phyloP scores from a whole-genome alignment of 2,329 filamentous ascomycete species.

The Ophiostoma sp. region DNA sequence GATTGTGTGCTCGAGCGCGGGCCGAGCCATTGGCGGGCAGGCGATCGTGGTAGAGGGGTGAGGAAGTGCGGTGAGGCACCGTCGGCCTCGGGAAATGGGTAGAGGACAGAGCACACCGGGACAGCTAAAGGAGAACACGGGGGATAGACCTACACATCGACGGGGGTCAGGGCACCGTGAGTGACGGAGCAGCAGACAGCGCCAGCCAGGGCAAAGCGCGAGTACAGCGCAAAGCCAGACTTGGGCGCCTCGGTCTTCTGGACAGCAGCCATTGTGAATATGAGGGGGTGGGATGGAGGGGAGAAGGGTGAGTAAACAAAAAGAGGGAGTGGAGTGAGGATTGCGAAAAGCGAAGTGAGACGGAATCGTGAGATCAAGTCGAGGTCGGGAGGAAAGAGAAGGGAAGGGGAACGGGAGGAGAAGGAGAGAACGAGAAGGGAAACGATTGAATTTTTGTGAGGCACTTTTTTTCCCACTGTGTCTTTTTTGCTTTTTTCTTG shows the following conservation, averaged over 20 bases:
- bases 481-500: constrained; percentile 1
- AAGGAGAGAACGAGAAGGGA: background rate
- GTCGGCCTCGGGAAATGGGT: background rate
- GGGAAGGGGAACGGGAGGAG: constrained; percentile 15
- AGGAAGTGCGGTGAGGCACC: background rate
- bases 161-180: constrained; percentile 92
- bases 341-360: constrained; percentile 10
- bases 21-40: background rate
- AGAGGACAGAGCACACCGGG: background rate
- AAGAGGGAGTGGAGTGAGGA: constrained; percentile 30
- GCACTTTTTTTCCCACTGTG: constrained; percentile 20
- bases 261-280: constrained; percentile 45
- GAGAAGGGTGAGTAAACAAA: constrained; percentile 26
- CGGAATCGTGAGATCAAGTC: constrained; percentile 22
- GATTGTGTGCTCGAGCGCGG: background rate
- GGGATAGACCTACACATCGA: constrained; percentile 84
- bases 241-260: constrained; percentile 38
- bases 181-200: constrained; percentile 97
- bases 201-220: constrained; percentile 92
- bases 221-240: constrained; percentile 68
- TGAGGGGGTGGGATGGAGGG: constrained; percentile 20
- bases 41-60: background rate
- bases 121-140: background rate
- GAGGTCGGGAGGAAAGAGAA: background rate
- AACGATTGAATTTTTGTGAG: constrained; percentile 18